A percentile compares a stretch with the other conserved stretches of the same genome.
These are phyloP conservation scores for Orychophragmus violaceus DNA, from an alignment of 345 rosid genomes.

Conservation along the genomic window DNA sequence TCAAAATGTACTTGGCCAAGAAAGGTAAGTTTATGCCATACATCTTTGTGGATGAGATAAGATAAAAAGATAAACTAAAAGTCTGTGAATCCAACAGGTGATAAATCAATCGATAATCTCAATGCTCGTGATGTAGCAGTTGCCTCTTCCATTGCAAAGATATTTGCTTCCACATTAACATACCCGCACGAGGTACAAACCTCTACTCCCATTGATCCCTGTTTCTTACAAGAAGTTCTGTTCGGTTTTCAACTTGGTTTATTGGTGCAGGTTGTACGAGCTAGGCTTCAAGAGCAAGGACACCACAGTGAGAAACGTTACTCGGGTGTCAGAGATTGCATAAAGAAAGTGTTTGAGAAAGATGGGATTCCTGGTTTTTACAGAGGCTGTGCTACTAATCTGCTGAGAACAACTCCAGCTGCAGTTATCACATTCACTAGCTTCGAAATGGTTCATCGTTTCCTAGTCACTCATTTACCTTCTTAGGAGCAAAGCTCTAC, in stretches of 20 bases:
- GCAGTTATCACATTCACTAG: constrained; percentile 95
- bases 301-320: constrained; percentile 71
- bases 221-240: background rate
- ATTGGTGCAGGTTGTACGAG: constrained; percentile 54
- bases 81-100: constrained; percentile 34
- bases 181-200: constrained; percentile 80
- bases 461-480: constrained; percentile 47
- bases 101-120: constrained; percentile 56
- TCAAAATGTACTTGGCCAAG: constrained; percentile 60
- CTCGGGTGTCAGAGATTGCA: constrained; percentile 61
- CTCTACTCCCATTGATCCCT: background rate
- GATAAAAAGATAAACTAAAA: background rate
- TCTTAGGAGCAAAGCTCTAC: constrained; percentile 47
- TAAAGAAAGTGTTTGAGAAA: constrained; percentile 57
- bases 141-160: constrained; percentile 80
- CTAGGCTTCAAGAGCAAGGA: constrained; percentile 93
- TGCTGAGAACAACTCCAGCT: constrained; percentile 81
- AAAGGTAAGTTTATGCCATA: constrained; percentile 34
- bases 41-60: background rate
- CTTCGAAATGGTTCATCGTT: constrained; percentile 86
- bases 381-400: constrained; percentile 90
- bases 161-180: constrained; percentile 84
- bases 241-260: background rate
- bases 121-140: constrained; percentile 78
- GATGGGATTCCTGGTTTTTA: constrained; percentile 76